Evolutionary conservation across 306 rosid species (phyloP), one percentile per base, ranked within the genome.

Genomic region (Sophora flavescens): DNA sequence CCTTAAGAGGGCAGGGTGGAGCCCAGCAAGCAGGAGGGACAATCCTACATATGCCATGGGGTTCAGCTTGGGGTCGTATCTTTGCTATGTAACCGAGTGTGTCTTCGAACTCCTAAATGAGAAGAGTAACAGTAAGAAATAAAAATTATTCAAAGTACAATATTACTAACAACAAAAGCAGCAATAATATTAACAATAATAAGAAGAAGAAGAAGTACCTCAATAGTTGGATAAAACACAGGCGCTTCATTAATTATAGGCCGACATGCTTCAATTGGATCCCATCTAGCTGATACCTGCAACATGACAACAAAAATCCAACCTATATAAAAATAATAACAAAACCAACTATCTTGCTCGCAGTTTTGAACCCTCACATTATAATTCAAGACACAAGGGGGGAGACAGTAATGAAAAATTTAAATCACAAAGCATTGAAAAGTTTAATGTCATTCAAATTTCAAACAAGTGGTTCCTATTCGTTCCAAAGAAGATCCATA

Each of bases 1-100:
- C 93, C 88, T 86, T 92, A n/a, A 95, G 97, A 82, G 88, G 89
- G 83, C 97, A 95, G 47, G 93, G 96, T 65, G 99, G 97, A 58
- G 41, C 76, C 99, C 99, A 95, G 33, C 86, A 84, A 78, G 89
- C 39, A 10, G 99, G 99, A 59, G 99, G 99, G 77, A 95, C 97
- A 82, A 95, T 91, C 87, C 97, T 87, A 80, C 99, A 95, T 87
- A 95, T 95, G 65, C 98, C 99, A 85, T 86, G 78, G 8, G 88
- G 75, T 78, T 92, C 96, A 57, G 99, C 99, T 82, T 58, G 52
- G 26, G 89, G 87, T 6, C 97, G 89, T 57, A 95, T 90, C 84
- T 86, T 92, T 60, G 93, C 97, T 65, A 95, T 91, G 87, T 92
- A 95, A 70, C 87, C 86, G 35, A 95, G 84, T 51, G 99, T 88